These are phyloP conservation scores for Bipolaris bicolor DNA, from an alignment of 2,329 filamentous ascomycete genomes.

Conservation along the genomic window DNA sequence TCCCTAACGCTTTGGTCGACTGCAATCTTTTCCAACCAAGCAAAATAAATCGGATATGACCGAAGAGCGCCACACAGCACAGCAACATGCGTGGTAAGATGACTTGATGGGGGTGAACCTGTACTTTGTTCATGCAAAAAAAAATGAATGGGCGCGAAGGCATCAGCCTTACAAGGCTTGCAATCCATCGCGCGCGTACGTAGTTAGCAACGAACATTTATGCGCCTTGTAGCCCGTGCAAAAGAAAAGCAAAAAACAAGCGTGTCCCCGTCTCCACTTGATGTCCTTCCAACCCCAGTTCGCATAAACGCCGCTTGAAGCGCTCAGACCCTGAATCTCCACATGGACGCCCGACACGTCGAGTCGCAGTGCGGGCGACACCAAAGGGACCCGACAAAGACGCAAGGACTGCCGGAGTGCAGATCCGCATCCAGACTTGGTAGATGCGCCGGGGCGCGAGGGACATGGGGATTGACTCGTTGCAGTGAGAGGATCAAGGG, in stretches of 20 bases:
- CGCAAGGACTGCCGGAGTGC: slow-evolving; percentile 5
- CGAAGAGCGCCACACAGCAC: slow-evolving; percentile 1
- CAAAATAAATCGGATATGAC: slow-evolving; percentile 8
- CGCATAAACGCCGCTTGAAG: slow-evolving; percentile 10
- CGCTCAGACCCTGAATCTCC: slow-evolving; percentile 7
- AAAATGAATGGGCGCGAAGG: not conserved
- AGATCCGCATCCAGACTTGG: not conserved
- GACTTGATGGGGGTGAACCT: too few relatives aligned
- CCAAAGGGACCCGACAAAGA: not conserved
- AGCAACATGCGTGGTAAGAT: not conserved
- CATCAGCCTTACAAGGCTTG: slow-evolving; percentile 19
- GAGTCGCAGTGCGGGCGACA: not conserved
- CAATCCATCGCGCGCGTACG: slow-evolving; percentile 11
- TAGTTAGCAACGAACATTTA: slow-evolving; percentile 8
- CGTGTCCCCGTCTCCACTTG: slow-evolving; percentile 1
- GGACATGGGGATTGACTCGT: not conserved
- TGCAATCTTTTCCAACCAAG: not conserved
- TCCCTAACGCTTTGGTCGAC: slow-evolving; percentile 14
- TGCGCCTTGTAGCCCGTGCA: slow-evolving; percentile 12
- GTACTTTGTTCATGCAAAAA: slow-evolving; percentile 3
- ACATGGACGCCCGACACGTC: not conserved
- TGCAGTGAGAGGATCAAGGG: not conserved
- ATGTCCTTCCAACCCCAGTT: slow-evolving; percentile 3
- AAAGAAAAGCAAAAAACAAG: not conserved
- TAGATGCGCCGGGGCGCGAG: not conserved